phyloP scores from a whole-genome alignment of 495 filamentous ascomycete species.

The Daldinia childiae region DNA sequence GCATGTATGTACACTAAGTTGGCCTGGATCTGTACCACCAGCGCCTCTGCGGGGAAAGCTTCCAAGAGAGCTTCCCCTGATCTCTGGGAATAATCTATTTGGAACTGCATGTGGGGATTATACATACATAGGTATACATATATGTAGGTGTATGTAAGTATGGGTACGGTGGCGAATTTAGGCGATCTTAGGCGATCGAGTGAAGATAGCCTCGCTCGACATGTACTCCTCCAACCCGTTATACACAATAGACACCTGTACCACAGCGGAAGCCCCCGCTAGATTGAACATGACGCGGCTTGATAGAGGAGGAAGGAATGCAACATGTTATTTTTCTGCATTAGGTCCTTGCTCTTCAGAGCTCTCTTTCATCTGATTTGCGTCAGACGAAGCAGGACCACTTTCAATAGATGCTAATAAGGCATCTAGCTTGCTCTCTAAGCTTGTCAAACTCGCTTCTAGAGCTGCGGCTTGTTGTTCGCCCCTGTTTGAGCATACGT shows the following conservation, averaged over 20 bases:
- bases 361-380: slow-evolving; percentile 7
- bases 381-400: not conserved
- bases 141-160: not conserved
- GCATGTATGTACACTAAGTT: not conserved
- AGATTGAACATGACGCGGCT: slow-evolving; percentile 12
- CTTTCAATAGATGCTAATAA: slow-evolving; percentile 57
- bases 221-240: not conserved
- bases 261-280: not conserved
- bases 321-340: slow-evolving; percentile 26
- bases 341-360: slow-evolving; percentile 19
- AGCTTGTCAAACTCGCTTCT: slow-evolving; percentile 60
- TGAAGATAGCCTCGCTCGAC: not conserved
- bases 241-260: not conserved
- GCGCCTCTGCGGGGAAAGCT: slow-evolving; percentile 21
- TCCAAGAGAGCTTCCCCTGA: slow-evolving; percentile 5
- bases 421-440: slow-evolving; percentile 65
- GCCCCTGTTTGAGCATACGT: slow-evolving; percentile 52
- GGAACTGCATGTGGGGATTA: slow-evolving; percentile 13
- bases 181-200: not conserved
- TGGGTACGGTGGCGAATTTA: slow-evolving; percentile 16
- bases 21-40: slow-evolving; percentile 9
- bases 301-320: slow-evolving; percentile 9
- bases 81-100: slow-evolving; percentile 15
- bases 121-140: not conserved
- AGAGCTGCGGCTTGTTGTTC: slow-evolving; percentile 63